These are phyloP conservation scores for Trichothecium roseum DNA, from an alignment of 2,329 filamentous ascomycete genomes.

Conservation along the genomic window DNA sequence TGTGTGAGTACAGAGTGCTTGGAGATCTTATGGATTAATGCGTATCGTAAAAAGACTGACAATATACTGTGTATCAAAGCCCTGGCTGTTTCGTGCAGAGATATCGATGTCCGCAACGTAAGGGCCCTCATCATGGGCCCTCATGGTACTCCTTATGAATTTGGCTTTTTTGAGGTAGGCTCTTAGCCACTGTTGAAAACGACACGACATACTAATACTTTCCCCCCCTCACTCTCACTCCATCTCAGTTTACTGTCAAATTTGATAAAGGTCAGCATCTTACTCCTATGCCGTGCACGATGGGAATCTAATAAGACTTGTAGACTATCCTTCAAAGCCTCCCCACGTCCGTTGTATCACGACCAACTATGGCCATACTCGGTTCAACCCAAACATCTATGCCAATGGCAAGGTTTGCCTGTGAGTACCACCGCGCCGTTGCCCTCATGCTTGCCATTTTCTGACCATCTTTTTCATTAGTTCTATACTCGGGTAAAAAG, in stretches of 20 bases:
- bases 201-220: slow-evolving; percentile 2
- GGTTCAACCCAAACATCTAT: slow-evolving; percentile 98
- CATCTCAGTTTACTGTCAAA: slow-evolving; percentile 57
- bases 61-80: slow-evolving; percentile 36
- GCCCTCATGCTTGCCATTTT: neutral
- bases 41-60: neutral
- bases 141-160: slow-evolving; percentile 91
- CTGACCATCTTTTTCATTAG: slow-evolving; percentile 26
- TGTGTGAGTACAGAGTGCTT: slow-evolving; percentile 49
- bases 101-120: slow-evolving; percentile 80
- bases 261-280: slow-evolving; percentile 55
- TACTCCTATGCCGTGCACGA: slow-evolving; percentile 5
- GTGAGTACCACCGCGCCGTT: slow-evolving; percentile 39
- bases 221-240: too few relatives aligned
- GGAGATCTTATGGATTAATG: neutral
- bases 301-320: slow-evolving; percentile 1
- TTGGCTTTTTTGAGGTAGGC: slow-evolving; percentile 87
- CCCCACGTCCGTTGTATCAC: slow-evolving; percentile 59
- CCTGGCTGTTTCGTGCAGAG: slow-evolving; percentile 76
- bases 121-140: slow-evolving; percentile 84
- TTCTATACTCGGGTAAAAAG: slow-evolving; percentile 69
- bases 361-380: slow-evolving; percentile 77
- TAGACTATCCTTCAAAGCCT: slow-evolving; percentile 72
- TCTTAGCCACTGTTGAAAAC: slow-evolving; percentile 2
- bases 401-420: slow-evolving; percentile 84